Evolutionary conservation across 495 filamentous ascomycete species (phyloP).

Genomic region (Recurvomyces mirabilis): DNA sequence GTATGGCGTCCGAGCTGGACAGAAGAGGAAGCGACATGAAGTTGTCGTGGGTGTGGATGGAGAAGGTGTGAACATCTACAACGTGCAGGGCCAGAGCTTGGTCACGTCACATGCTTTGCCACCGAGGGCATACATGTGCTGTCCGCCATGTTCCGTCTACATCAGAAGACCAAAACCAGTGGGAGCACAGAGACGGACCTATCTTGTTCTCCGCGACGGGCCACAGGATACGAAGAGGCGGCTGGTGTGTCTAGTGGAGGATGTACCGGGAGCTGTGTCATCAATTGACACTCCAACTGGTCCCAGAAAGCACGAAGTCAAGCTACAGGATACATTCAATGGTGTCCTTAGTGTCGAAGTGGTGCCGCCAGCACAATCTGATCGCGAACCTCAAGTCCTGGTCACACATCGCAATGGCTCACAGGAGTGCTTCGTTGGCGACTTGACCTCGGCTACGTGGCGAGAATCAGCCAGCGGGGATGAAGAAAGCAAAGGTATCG

Average conservation of each 20-base stretch:
- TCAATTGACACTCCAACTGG: background rate
- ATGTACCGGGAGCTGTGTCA: background rate
- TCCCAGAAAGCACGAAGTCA: constrained; percentile 6
- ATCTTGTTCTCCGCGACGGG: constrained; percentile 38
- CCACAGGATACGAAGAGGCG: constrained; percentile 10
- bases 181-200: constrained; percentile 59
- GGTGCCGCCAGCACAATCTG: constrained; percentile 1
- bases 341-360: constrained; percentile 30
- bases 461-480: no score
- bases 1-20: constrained; percentile 54
- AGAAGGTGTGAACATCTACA: constrained; percentile 83
- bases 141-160: constrained; percentile 64
- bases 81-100: constrained; percentile 69
- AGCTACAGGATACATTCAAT: constrained; percentile 35
- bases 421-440: constrained; percentile 47
- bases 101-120: constrained; percentile 78
- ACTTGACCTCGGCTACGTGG: no score
- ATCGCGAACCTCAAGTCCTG: constrained; percentile 25
- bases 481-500: no score
- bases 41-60: constrained; percentile 79
- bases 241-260: constrained; percentile 31
- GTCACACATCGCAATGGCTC: constrained; percentile 32
- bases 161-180: constrained; percentile 41
- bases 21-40: constrained; percentile 80
- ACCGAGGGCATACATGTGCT: constrained; percentile 67